Base-by-base conservation (phyloP, 1,284 basidiomycete species). In the Microbotryomycetes sp. region DNA sequence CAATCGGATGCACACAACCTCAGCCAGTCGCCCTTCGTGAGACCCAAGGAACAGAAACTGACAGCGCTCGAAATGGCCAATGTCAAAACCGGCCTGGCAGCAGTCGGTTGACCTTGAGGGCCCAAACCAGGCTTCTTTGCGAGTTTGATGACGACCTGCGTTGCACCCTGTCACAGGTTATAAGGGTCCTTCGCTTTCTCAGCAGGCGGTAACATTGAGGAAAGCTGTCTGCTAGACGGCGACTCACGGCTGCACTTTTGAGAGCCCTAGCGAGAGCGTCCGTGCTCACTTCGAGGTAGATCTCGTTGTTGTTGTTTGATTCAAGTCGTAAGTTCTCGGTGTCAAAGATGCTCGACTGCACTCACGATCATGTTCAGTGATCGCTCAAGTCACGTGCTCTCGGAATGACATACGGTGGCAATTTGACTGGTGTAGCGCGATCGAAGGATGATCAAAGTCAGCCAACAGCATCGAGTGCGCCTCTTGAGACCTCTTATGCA, bases 301-400 rank as follows among this genome's bases (percentile, higher is more conserved):
- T 75, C 60, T 73, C 72, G 67, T 75, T 76, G 57, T 73, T 65
- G 46, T 66, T 68, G 63, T 76, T 76, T 52, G 73, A 74, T 49
- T 76, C 74, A 65, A 76, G 71, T 45, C 72, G 70, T 52, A 74
- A 71, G 16, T 70, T 68, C 1, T 67, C 60, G 36, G 70, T 64
- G 60, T 69, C 61, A 25, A 72, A 71, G 52, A 72, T 70, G 23
- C 65, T 59, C n/a, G 55, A 32, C 67, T 68, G 59, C n/a, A 7
- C 4, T 23, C 16, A 45, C 4, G 22, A 19, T 15, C 25, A 51
- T 31, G 30, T 30, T 54, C 19, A n/a, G 30, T 19, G 48, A 53
- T 28, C 5, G 26, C 14, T 22, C 36, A 32, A 22, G 32, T 29
- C 25, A 28, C 50, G 42, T n/a, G 54, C 12, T 19, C 28, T 26